Evolutionary conservation across 306 rosid genomes (phyloP), one percentile per base, ranked within the genome.

Genomic region (Sicyos baderoa): DNA sequence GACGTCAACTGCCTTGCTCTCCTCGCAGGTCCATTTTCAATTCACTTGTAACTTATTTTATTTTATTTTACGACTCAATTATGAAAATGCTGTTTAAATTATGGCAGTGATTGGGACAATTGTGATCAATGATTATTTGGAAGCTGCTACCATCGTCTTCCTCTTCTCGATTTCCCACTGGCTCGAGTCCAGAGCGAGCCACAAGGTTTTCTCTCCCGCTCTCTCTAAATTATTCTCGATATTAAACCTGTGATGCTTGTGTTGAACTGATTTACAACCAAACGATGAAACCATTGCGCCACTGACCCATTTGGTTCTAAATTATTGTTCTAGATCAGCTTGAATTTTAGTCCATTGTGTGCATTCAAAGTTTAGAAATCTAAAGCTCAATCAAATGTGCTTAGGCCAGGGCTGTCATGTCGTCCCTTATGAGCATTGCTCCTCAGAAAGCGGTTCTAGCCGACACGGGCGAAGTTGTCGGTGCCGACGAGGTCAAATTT

Each of bases 141-240:
- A 94, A 80, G 99, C 99, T 2, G 99, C 88, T 14, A 82, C 96
- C 21, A 90, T 94, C 18, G 97, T 94, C 71, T 94, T 94, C 72
- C 87, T 94, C 60, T 94, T 87, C 87, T 84, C 86, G 55, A 76
- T 88, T 79, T 95, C 99, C 2, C 95, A 94, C 61, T 94, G 99
- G 99, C 83, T 94, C 0, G 90, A 88, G 75, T 77, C 97, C 54
- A 84, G 88, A 72, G 99, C 99, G 69, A 75, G 95, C 76, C 83
- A 86, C 85, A 90, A 82, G 96, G 99, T 93, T 6, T 57, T n/a
- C 35, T 29, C 35, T 29, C 35, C 35, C 2, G 35, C 35, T 63
- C 60, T 74, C 14, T 13, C 58, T 37, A 37, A 37, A 37, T 37
- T 13, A 2, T 10, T 17, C n/a, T n/a, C n/a, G n/a, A n/a, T n/a